Base-by-base conservation (phyloP, 371 early-diverging fungal genomes). In the Sporodiniella umbellata region DNA sequence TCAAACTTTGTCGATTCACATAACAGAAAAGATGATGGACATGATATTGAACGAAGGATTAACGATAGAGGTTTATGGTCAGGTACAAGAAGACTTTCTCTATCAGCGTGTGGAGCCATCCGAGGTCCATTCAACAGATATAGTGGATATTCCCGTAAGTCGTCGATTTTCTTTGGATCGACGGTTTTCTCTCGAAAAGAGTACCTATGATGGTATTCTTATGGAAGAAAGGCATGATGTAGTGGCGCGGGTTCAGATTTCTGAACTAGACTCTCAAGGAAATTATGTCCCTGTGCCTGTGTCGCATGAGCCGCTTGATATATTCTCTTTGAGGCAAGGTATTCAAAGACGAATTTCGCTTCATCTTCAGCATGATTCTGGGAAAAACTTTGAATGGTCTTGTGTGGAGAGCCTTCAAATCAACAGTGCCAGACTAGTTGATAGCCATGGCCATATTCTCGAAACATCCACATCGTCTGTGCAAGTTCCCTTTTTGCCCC, bases 311-410 rank as follows among this genome's bases (percentile, higher is more conserved):
- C 45, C 50, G 62, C 45, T 48, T 60, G 21, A 65, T 57, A 59
- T 35, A 1, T 89, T 90, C 53, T 61, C 78, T 28, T 62, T 91
- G 43, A 76, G 86, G n/a, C 93, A 92, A 58, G 93, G 93, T 3
- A 50, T 91, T 18, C 92, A 91, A 60, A 66, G 91, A 1, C 84
- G 90, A 15, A 68, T 92, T 35, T 58, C 72, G 7, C 35, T 91
- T 7, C 66, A 75, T 1, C 46, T 92, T 4, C 66, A 75, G 0
- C 93, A 91, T 51, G 80, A 80, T 26, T 72, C 83, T 28, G 90
- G 89, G 18, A 59, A 54, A 38, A 22, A 68, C 69, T n/a, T 57
- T 89, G 28, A 11, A 89, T 86, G 47, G 90, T 82, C 35, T 56
- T 61, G 33, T 58, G 65, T 39, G 56, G 86, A 28, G 50, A 71